Conservation (phyloP, 2,329 filamentous ascomycete genomes). For the Fusarium lateritium region DNA sequence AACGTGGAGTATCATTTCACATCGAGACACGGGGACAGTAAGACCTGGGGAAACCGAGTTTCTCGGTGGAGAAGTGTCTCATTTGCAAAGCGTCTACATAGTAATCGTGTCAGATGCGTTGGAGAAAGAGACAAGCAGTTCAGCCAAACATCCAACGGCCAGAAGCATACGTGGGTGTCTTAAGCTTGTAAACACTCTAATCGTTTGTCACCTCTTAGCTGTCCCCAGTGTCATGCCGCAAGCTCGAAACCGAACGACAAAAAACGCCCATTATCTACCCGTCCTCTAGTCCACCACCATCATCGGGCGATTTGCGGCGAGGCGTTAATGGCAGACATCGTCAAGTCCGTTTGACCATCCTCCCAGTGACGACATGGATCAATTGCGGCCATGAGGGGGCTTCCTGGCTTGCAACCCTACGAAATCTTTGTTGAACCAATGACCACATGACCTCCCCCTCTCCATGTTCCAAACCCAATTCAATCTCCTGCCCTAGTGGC, state of each 20-base stretch:
- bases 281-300: slow-evolving; percentile 1
- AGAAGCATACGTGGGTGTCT: background rate
- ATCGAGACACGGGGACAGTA: slow-evolving; percentile 4
- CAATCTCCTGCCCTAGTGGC: slow-evolving; percentile 12
- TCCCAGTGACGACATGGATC: slow-evolving; percentile 23
- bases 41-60: slow-evolving; percentile 4
- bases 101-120: background rate
- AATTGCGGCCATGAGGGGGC: background rate
- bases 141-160: background rate
- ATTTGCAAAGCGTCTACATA: background rate
- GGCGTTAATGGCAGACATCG: slow-evolving; percentile 15
- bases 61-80: background rate
- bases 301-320: slow-evolving; percentile 19
- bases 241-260: background rate
- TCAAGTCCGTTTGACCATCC: background rate
- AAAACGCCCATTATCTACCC: slow-evolving; percentile 6
- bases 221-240: background rate
- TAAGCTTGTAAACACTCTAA: background rate
- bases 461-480: slow-evolving; percentile 7
- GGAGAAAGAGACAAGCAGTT: background rate
- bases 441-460: slow-evolving; percentile 8
- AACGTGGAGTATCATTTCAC: background rate
- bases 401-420: background rate
- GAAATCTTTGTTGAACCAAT: slow-evolving; percentile 22
- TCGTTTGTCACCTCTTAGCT: background rate